Conservation (phyloP, 768 basidiomycete species). For the Boletus barrowsii region DNA sequence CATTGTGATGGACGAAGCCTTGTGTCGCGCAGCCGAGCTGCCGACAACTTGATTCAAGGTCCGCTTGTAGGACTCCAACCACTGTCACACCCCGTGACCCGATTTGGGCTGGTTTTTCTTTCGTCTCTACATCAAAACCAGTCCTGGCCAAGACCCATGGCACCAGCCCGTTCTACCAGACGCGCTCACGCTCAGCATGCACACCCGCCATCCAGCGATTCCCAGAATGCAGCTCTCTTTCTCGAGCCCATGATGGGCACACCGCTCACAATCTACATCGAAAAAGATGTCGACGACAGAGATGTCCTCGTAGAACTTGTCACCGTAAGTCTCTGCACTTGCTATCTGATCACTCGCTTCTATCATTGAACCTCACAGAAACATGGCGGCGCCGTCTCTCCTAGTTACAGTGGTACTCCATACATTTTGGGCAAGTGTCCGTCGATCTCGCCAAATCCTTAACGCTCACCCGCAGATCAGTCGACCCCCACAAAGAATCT, state of each 20-base stretch:
- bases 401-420: conserved; percentile 72
- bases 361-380: conserved; percentile 43
- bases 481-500: conserved; percentile 74
- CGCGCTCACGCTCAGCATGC: conserved; percentile 40
- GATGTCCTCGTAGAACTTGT: conserved; percentile 62
- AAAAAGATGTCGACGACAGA: conserved; percentile 75
- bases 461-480: conserved; percentile 36
- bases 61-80: conserved; percentile 30
- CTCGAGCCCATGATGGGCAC: conserved; percentile 81
- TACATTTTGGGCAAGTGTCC: conserved; percentile 70
- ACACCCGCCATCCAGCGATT: conserved; percentile 29
- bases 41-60: conserved; percentile 12
- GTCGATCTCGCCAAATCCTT: not conserved
- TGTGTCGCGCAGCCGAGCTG: conserved; percentile 4
- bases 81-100: conserved; percentile 23
- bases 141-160: conserved; percentile 65
- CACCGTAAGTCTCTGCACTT: conserved; percentile 45
- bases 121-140: conserved; percentile 22
- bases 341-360: conserved; percentile 1
- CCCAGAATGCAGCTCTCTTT: conserved; percentile 52
- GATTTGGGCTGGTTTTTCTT: conserved; percentile 14
- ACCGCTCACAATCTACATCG: conserved; percentile 71
- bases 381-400: conserved; percentile 71
- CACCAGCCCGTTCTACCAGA: conserved; percentile 66
- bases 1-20: conserved; percentile 1